Percentiles rank a stretch among this genome's conserved stretches.
Conservation (phyloP, 768 basidiomycete genomes). For the Amanita inopinata region DNA sequence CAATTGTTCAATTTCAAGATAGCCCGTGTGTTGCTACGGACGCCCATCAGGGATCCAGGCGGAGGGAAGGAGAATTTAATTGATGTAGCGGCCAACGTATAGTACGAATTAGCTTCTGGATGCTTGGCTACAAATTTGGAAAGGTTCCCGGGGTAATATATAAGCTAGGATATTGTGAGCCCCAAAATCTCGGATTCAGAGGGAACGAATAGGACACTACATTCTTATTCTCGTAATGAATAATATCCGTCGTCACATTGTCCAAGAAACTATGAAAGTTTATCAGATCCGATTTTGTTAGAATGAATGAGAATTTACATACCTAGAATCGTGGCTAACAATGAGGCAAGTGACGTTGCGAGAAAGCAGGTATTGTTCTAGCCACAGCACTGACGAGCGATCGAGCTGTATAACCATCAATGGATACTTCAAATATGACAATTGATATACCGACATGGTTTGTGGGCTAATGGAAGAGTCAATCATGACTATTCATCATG, state of each 20-base stretch:
- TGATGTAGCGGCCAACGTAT: slow-evolving; percentile 87
- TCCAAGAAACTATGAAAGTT: slow-evolving; percentile 69
- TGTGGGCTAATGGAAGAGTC: slow-evolving; percentile 67
- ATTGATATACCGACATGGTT: slow-evolving; percentile 61
- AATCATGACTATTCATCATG: slow-evolving; percentile 5
- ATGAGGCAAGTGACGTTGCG: slow-evolving; percentile 85
- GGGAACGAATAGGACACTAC: no score
- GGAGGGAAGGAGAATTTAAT: slow-evolving; percentile 95
- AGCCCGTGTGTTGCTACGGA: slow-evolving; percentile 89
- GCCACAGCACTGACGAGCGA: slow-evolving; percentile 80
- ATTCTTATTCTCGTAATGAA: slow-evolving; percentile 95
- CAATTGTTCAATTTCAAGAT: slow-evolving; percentile 89
- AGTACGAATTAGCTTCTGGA: slow-evolving; percentile 93
- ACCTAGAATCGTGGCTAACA: slow-evolving; percentile 95
- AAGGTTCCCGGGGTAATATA: slow-evolving; percentile 90
- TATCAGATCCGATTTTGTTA: slow-evolving; percentile 12
- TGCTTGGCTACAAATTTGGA: slow-evolving; percentile 83
- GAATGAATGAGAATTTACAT: slow-evolving; percentile 18
- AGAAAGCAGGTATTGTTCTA: slow-evolving; percentile 77
- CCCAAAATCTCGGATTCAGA: not conserved
- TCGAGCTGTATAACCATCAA: slow-evolving; percentile 54
- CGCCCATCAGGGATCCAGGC: slow-evolving; percentile 94
- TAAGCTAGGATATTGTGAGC: slow-evolving; percentile 42
- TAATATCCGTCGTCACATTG: slow-evolving; percentile 91
- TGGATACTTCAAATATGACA: no score